Evolutionary conservation across 495 filamentous ascomycete genomes (phyloP).

Genomic region (Talaromyces wortmannii): DNA sequence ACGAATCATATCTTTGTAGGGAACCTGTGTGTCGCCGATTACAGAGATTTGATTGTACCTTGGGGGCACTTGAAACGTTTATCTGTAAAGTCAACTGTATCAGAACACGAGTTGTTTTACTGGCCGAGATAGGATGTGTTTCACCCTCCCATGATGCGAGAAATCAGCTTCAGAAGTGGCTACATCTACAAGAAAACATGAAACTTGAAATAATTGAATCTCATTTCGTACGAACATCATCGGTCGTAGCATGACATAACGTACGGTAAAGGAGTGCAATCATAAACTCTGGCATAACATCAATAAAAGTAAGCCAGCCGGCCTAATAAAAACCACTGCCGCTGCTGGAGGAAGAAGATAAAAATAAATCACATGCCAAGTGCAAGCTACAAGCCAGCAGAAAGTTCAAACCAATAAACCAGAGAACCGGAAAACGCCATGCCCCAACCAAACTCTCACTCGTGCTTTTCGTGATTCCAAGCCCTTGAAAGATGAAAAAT

Average conservation of each 20-base stretch:
- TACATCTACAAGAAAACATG: too few species aligned
- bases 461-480: not conserved
- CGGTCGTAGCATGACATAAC: not conserved
- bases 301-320: not conserved
- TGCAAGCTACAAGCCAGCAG: not conserved
- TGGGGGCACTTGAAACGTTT: not conserved
- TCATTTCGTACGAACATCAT: not conserved
- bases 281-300: not conserved
- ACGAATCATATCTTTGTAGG: not conserved
- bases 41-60: not conserved
- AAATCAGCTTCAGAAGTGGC: too few species aligned
- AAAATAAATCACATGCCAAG: not conserved
- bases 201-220: not conserved
- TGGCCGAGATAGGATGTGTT: too few species aligned
- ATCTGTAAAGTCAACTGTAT: not conserved
- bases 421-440: not conserved
- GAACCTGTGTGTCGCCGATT: constrained; percentile 2
- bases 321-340: not conserved
- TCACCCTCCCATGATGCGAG: too few species aligned
- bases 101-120: too few species aligned
- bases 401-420: not conserved
- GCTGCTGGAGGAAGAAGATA: not conserved
- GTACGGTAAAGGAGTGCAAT: not conserved
- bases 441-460: not conserved
- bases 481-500: not conserved